Base-by-base conservation (phyloP, 1,284 basidiomycete species). In the Fomitopsis pinicola region DNA sequence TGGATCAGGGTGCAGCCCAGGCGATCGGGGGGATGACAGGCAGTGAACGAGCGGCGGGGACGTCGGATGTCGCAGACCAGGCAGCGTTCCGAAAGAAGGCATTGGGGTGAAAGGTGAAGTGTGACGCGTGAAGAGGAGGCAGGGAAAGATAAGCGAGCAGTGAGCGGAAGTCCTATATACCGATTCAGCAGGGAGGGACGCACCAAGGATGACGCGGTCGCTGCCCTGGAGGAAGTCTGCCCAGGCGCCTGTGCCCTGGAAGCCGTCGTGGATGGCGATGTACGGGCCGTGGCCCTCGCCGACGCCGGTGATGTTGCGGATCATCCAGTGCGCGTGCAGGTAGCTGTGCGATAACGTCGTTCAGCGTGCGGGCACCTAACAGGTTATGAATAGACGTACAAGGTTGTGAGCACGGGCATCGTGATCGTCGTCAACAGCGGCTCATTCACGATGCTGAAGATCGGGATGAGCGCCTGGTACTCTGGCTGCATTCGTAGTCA, bases 221-320 rank as follows among this genome's bases (percentile, higher is more conserved):
- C 80, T 76, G n/a, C 83, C 82, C 35, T 77, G 72, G 44, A 86
- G 65, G 77, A 83, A 86, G 64, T 76, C 78, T 22, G 73, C 74
- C 81, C 82, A 88, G 2, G 61, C 64, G 15, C 59, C 62, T 26
- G 71, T 63, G 69, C 69, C 65, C 22, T 65, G 45, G 65, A 77
- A 75, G 15, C 76, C 84, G 60, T 87, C 84, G 71, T 83, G 84
- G 50, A 85, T 76, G 17, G 78, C 71, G 48, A 88, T 78, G 69
- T 78, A 78, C 9, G 85, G 82, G 1, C 86, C 86, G 19, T 84
- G 80, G 44, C 83, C 83, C 55, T 72, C 75, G 15, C 86, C 82
- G 22, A 73, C 70, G 26, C 86, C 87, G 6, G 83, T 84, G 68
- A 88, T 82, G 9, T 73, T 75, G 36, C 86, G 80, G 44, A 88